Conservation (phyloP, 306 rosid species). For the Cucumis cinereus region DNA sequence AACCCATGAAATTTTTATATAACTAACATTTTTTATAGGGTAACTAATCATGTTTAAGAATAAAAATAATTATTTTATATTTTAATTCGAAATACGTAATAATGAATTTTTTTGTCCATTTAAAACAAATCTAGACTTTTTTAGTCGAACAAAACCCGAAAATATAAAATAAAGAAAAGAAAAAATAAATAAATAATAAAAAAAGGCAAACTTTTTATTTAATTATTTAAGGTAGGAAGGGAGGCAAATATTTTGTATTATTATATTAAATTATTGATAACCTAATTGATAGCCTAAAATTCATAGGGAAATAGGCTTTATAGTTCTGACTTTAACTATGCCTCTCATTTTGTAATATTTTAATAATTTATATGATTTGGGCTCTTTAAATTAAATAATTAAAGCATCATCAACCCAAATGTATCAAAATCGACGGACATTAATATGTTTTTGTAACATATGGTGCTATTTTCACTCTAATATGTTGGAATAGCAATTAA, state of each 20-base stretch:
- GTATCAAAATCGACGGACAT: background rate
- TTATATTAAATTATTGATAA: background rate
- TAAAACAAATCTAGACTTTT: too few relatives aligned
- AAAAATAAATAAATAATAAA: too few relatives aligned
- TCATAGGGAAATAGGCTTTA: background rate
- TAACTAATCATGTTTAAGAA: too few relatives aligned
- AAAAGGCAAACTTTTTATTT: background rate
- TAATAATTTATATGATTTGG: background rate
- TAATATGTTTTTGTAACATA: background rate
- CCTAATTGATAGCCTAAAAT: background rate
- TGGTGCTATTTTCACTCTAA: background rate
- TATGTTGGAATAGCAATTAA: background rate
- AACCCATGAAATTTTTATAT: too few relatives aligned
- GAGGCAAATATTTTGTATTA: background rate
- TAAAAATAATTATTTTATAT: too few relatives aligned
- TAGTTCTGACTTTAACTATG: background rate
- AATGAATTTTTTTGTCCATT: too few relatives aligned
- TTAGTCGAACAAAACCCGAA: too few relatives aligned
- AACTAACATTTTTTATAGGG: too few relatives aligned
- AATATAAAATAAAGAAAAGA: too few relatives aligned
- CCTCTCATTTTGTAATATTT: background rate
- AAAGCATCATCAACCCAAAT: background rate
- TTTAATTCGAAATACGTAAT: too few relatives aligned
- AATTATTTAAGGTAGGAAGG: background rate
- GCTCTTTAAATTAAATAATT: background rate